A percentile compares a stretch with the other conserved stretches of the same genome.
phyloP scores from a whole-genome alignment of 176 grass and related monocot species.

The Pontederia paniculata region DNA sequence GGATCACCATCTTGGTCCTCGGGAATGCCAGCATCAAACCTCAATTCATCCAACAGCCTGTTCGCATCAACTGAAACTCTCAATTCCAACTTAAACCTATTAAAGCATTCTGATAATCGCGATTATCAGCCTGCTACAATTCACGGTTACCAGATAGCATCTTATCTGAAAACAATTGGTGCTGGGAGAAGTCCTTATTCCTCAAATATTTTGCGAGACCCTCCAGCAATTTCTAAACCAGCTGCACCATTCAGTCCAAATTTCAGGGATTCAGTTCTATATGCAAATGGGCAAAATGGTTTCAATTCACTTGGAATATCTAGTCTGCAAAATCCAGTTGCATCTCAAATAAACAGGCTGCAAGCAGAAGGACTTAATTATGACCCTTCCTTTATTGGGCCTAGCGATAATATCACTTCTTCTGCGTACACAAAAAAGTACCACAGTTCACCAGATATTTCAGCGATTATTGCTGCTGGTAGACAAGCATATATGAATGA shows the following conservation, averaged over 20 bases:
- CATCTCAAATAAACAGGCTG: constrained; percentile 34
- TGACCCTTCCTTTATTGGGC: not conserved
- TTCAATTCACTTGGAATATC: constrained; percentile 49
- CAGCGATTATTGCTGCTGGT: constrained; percentile 10
- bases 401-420: not conserved
- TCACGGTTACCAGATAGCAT: constrained; percentile 75
- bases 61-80: constrained; percentile 36
- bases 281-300: constrained; percentile 45
- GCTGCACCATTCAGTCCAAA: constrained; percentile 31
- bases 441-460: constrained; percentile 12
- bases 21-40: constrained; percentile 47
- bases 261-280: constrained; percentile 38
- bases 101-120: constrained; percentile 48
- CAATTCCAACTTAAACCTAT: constrained; percentile 40
- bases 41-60: constrained; percentile 36
- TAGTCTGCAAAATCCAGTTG: constrained; percentile 41
- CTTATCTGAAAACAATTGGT: constrained; percentile 61
- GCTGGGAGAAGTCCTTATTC: constrained; percentile 51
- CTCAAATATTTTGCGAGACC: constrained; percentile 39
- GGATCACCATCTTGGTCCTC: constrained; percentile 59
- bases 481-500: not conserved
- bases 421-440: constrained; percentile 9
- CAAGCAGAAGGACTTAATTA: not conserved
- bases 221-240: constrained; percentile 36
- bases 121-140: constrained; percentile 92